These are phyloP conservation scores for Xylaria intraflava DNA, from an alignment of 495 filamentous ascomycete genomes.

Conservation along the genomic window DNA sequence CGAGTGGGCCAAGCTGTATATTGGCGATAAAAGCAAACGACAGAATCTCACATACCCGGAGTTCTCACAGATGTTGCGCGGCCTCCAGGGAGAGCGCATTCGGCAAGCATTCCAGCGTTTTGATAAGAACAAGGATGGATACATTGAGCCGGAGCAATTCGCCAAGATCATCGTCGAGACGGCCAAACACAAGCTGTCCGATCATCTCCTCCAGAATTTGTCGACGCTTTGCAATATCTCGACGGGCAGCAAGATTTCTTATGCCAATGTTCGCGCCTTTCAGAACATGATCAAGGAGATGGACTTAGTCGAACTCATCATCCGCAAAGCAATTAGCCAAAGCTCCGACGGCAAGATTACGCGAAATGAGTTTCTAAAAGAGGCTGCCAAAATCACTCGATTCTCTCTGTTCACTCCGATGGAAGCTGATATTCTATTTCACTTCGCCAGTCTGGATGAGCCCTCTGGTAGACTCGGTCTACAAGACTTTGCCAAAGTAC, in stretches of 20 bases:
- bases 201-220: constrained; percentile 90
- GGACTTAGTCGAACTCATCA: constrained; percentile 90
- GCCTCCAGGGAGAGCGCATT: constrained; percentile 90
- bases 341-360: constrained; percentile 89
- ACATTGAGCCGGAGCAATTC: constrained; percentile 92
- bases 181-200: constrained; percentile 92
- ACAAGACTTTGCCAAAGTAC: constrained; percentile 84
- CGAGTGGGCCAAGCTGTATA: constrained; percentile 94
- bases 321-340: constrained; percentile 77
- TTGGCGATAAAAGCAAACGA: constrained; percentile 72
- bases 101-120: constrained; percentile 89
- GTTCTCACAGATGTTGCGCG: constrained; percentile 96
- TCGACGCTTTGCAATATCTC: constrained; percentile 94
- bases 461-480: constrained; percentile 77
- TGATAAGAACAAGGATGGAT: constrained; percentile 93
- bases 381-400: constrained; percentile 79
- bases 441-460: constrained; percentile 89
- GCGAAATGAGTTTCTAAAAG: constrained; percentile 87
- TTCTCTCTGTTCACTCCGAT: constrained; percentile 96
- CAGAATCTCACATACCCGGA: constrained; percentile 93
- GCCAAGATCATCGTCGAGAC: constrained; percentile 92
- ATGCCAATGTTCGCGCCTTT: constrained; percentile 94
- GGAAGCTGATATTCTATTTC: constrained; percentile 98
- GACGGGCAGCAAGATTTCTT: constrained; percentile 85
- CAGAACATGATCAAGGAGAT: constrained; percentile 96